A percentile compares a stretch with the other conserved stretches of the same genome.
phyloP scores from a whole-genome alignment of 2,329 filamentous ascomycete species.

The Aspergillus ruber region DNA sequence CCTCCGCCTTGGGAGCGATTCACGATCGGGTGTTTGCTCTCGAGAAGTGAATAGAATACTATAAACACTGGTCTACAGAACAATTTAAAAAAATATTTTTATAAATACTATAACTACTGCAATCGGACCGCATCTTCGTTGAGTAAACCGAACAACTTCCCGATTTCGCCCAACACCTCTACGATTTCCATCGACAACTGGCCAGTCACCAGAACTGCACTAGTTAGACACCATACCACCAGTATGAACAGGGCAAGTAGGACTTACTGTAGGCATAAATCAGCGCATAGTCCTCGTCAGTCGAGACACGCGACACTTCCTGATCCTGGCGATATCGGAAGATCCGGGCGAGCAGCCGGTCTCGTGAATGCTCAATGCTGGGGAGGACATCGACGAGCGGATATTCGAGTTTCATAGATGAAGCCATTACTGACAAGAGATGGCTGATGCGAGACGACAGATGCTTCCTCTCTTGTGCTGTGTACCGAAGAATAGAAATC shows the following conservation, averaged over 20 bases:
- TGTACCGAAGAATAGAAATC: constrained; percentile 71
- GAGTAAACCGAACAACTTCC: constrained; percentile 55
- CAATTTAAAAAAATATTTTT: too few species aligned
- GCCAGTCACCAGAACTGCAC: constrained; percentile 54
- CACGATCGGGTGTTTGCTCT: too few species aligned
- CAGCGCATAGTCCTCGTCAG: constrained; percentile 70
- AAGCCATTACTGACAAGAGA: constrained; percentile 77
- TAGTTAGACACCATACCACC: constrained; percentile 1
- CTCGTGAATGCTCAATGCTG: constrained; percentile 70
- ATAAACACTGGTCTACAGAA: too few species aligned
- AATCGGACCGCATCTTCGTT: constrained; percentile 57
- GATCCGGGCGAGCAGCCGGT: constrained; percentile 77
- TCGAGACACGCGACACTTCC: constrained; percentile 39
- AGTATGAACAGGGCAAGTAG: not conserved
- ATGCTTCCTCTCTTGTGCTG: constrained; percentile 68
- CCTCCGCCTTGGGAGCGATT: too few species aligned
- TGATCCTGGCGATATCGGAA: constrained; percentile 76
- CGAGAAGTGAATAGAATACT: too few species aligned
- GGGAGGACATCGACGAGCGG: constrained; percentile 85
- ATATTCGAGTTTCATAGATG: constrained; percentile 89
- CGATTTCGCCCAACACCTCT: constrained; percentile 49
- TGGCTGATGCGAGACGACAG: constrained; percentile 88
- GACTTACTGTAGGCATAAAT: constrained; percentile 77
- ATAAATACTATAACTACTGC: constrained; percentile 2
- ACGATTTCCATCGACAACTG: constrained; percentile 53